These are phyloP conservation scores for Rhytidiadelphus loreus DNA, from an alignment of 225 moss, liverwort and hornwort species.

Conservation along the genomic window DNA sequence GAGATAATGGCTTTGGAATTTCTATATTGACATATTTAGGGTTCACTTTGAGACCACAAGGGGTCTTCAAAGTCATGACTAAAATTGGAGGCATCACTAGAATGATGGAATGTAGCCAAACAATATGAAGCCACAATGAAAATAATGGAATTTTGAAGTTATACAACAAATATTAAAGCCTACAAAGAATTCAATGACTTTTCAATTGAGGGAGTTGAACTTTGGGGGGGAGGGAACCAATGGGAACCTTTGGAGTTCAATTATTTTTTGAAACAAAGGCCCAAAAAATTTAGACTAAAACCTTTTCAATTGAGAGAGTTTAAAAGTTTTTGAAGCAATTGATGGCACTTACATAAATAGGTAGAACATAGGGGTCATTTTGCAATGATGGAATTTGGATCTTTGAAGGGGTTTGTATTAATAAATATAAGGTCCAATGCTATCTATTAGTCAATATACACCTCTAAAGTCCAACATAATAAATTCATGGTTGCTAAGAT, in stretches of 20 bases:
- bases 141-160: not conserved
- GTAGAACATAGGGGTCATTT: not conserved
- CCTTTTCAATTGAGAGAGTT: no score
- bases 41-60: rapidly evolving
- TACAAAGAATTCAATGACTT: not conserved
- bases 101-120: not conserved
- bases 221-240: rapidly evolving
- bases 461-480: not conserved
- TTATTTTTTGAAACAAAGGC: not conserved
- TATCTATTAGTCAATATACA: not conserved
- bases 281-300: rapidly evolving
- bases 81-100: rapidly evolving
- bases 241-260: not conserved
- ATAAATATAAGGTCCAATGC: not conserved
- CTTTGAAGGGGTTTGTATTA: not conserved
- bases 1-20: not conserved
- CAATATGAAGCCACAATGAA: rapidly evolving
- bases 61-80: not conserved
- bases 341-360: not conserved
- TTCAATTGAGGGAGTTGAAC: not conserved
- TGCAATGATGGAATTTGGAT: rapidly evolving
- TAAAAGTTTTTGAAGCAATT: not conserved
- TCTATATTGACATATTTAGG: not conserved
- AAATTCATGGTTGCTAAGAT: not conserved
- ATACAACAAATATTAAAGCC: not conserved